Evolutionary conservation across 176 grass and related monocot species (phyloP).

Genomic region (Pontederia paniculata): DNA sequence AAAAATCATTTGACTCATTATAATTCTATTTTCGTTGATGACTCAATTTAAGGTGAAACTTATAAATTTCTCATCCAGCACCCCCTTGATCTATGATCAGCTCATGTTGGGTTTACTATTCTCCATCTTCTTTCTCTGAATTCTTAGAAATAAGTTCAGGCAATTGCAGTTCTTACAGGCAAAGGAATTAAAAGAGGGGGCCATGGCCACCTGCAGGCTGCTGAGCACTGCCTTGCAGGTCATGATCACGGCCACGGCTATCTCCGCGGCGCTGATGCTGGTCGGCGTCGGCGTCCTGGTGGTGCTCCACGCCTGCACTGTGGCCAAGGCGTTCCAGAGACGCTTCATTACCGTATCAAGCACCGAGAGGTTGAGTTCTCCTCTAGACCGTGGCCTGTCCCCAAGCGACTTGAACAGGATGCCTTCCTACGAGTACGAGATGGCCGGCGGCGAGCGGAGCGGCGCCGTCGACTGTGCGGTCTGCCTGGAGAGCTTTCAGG

Average conservation of each 20-base stretch:
- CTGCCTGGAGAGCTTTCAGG: slow-evolving; percentile 15
- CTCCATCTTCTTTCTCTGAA: no score
- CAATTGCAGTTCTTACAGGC: no score
- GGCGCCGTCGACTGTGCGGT: slow-evolving; percentile 1
- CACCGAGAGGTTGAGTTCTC: neutral
- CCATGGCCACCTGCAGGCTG: neutral
- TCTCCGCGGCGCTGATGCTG: neutral
- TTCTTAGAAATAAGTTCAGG: no score
- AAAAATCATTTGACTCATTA: no score
- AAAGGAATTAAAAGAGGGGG: neutral
- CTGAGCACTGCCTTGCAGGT: neutral
- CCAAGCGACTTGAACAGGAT: neutral
- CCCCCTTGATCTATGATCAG: no score
- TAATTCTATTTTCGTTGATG: no score
- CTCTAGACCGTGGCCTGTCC: neutral
- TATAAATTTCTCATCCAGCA: no score
- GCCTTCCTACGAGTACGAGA: slow-evolving; percentile 11
- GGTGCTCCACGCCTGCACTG: neutral
- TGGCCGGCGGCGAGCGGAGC: neutral
- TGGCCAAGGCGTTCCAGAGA: neutral
- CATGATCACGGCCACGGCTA: neutral
- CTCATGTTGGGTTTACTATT: no score
- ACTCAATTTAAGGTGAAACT: no score
- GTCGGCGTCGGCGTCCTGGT: neutral
- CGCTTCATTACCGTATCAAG: neutral